These are phyloP conservation scores for Heterobasidion irregulare DNA, from an alignment of 1,284 basidiomycete species.

Conservation along the genomic window DNA sequence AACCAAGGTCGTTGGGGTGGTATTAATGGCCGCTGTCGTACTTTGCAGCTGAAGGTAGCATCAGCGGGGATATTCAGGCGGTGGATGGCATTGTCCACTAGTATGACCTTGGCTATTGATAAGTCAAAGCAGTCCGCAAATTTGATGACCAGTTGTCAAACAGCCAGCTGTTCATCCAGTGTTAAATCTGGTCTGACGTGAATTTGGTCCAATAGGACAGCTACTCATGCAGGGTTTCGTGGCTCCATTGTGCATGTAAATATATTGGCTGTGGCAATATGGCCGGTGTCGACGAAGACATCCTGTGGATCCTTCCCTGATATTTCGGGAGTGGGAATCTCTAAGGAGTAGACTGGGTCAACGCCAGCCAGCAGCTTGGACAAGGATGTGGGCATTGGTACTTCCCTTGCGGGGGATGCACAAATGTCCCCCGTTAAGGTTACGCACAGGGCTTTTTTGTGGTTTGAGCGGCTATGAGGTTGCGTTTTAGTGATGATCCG, in stretches of 20 bases:
- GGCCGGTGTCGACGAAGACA: not conserved
- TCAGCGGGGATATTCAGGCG: not conserved
- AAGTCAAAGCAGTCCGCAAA: not conserved
- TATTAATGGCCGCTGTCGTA: not conserved
- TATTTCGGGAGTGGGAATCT: too few relatives aligned
- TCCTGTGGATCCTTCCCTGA: too few relatives aligned
- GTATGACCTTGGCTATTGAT: not conserved
- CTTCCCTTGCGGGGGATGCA: too few relatives aligned
- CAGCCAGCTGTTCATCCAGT: not conserved
- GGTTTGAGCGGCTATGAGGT: too few relatives aligned
- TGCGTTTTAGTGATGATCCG: too few relatives aligned
- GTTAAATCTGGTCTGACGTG: not conserved
- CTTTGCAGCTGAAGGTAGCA: not conserved
- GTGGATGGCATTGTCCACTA: not conserved
- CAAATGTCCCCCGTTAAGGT: too few relatives aligned
- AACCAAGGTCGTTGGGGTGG: not conserved
- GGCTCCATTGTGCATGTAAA: not conserved
- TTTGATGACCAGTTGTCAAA: not conserved
- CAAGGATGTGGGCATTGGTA: too few relatives aligned
- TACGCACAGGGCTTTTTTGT: too few relatives aligned
- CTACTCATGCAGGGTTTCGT: not conserved
- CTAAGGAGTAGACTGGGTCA: too few relatives aligned
- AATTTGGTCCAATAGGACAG: not conserved
- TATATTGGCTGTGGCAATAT: not conserved
- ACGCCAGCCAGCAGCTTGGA: too few relatives aligned